A percentile compares a stretch with the other conserved stretches of the same genome.
phyloP scores from a whole-genome alignment of 768 basidiomycete genomes.

The Leccinum variicolor region DNA sequence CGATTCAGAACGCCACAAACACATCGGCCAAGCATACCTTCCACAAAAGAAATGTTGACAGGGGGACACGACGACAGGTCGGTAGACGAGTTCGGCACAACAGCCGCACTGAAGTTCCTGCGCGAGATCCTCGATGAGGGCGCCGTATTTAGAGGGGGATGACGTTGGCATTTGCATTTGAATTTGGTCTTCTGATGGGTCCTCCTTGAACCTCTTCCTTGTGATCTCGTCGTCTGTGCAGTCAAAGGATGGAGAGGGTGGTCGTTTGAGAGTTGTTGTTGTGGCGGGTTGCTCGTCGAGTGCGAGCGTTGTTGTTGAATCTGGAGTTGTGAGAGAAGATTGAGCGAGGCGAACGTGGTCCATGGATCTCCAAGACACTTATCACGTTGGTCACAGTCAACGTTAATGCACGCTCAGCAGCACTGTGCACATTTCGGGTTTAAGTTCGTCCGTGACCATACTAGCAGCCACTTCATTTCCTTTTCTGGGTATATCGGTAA shows the following conservation, averaged over 20 bases:
- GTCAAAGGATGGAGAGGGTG: conserved; percentile 59
- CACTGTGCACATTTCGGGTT: conserved; percentile 17
- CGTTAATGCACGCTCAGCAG: conserved; percentile 12
- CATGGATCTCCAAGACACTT: conserved; percentile 16
- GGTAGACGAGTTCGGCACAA: conserved; percentile 78
- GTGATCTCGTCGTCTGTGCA: conserved; percentile 42
- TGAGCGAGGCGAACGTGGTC: conserved; percentile 7
- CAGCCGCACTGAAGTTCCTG: conserved; percentile 84
- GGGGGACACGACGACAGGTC: conserved; percentile 76
- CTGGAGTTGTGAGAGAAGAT: background rate
- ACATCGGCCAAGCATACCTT: conserved; percentile 47
- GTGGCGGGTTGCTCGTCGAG: conserved; percentile 15
- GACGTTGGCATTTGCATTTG: conserved; percentile 13
- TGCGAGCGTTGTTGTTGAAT: conserved; percentile 5
- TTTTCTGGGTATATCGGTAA: conserved; percentile 20
- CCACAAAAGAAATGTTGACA: conserved; percentile 93
- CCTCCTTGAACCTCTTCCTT: conserved; percentile 62
- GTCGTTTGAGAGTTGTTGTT: conserved; percentile 47
- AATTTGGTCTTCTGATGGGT: conserved; percentile 21
- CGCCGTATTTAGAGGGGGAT: conserved; percentile 20
- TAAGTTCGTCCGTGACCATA: conserved; percentile 20
- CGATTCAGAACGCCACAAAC: conserved; percentile 27
- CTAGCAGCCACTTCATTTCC: conserved; percentile 24
- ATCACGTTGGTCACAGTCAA: conserved; percentile 19
- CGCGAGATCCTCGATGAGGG: conserved; percentile 58